Conservation (phyloP, 768 basidiomycete genomes). For the Pleurotus tuoliensis region DNA sequence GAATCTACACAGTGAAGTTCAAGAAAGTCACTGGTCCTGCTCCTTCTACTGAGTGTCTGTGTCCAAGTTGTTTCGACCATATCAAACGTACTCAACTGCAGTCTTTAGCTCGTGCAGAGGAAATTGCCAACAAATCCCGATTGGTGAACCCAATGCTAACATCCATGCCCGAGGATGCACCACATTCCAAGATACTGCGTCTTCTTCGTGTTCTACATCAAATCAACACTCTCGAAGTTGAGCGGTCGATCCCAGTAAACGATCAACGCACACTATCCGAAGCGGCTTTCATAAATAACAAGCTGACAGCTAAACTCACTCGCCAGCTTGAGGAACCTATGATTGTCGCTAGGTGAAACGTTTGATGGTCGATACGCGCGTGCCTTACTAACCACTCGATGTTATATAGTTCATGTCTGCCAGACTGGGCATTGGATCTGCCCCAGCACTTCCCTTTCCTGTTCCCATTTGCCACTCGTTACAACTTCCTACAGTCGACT, state of each 20-base stretch:
- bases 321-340: conserved; percentile 96
- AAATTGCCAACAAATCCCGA: conserved; percentile 40
- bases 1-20: conserved; percentile 88
- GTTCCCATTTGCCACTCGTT: conserved; percentile 97
- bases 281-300: conserved; percentile 93
- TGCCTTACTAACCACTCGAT: conserved; percentile 5
- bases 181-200: conserved; percentile 87
- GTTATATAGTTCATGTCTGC: conserved; percentile 76
- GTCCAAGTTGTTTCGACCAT: not conserved
- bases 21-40: conserved; percentile 87
- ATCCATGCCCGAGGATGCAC: conserved; percentile 78
- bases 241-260: conserved; percentile 47
- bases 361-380: not conserved
- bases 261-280: conserved; percentile 66
- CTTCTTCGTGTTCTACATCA: conserved; percentile 85
- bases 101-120: conserved; percentile 33
- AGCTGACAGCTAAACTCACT: conserved; percentile 95
- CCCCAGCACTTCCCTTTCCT: conserved; percentile 98
- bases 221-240: conserved; percentile 70
- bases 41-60: conserved; percentile 57
- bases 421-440: conserved; percentile 95
- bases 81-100: not conserved
- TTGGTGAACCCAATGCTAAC: conserved; percentile 68
- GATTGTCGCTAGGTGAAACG: conserved; percentile 89
- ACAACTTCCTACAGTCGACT: conserved; percentile 94